phyloP scores from a whole-genome alignment of 495 filamentous ascomycete genomes.

The Elaphomyces granulatus region DNA sequence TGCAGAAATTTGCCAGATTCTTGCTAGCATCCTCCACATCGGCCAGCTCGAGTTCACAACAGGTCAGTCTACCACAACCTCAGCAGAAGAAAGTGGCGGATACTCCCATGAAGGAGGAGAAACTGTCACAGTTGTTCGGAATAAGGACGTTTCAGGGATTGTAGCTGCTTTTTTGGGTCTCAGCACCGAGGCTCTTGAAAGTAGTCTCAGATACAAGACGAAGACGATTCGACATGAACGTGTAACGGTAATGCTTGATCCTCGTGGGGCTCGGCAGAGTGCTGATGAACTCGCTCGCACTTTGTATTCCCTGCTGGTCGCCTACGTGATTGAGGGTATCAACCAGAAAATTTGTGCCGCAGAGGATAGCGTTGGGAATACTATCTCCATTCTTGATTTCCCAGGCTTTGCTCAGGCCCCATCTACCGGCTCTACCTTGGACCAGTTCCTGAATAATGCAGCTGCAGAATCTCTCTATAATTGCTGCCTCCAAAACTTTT shows the following conservation, averaged over 20 bases:
- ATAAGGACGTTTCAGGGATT: conserved; percentile 76
- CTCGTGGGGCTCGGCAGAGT: conserved; percentile 73
- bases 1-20: conserved; percentile 87
- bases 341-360: conserved; percentile 81
- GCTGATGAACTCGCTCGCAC: conserved; percentile 89
- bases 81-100: conserved; percentile 83
- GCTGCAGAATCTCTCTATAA: conserved; percentile 86
- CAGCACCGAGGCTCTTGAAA: conserved; percentile 62
- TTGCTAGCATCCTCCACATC: conserved; percentile 85
- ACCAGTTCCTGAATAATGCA: conserved; percentile 90
- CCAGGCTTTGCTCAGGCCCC: conserved; percentile 79
- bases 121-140: conserved; percentile 70
- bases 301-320: conserved; percentile 88
- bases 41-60: conserved; percentile 87
- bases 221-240: conserved; percentile 90
- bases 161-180: conserved; percentile 89
- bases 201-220: conserved; percentile 81
- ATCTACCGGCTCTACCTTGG: conserved; percentile 70
- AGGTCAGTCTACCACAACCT: conserved; percentile 58
- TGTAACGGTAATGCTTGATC: conserved; percentile 94
- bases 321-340: conserved; percentile 81
- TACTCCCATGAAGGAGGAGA: conserved; percentile 92
- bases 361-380: conserved; percentile 82
- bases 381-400: conserved; percentile 89
- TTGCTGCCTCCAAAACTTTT: conserved; percentile 88